Evolutionary conservation across 2,329 filamentous ascomycete genomes (phyloP).

Genomic region (Fusarium guadeloupense): DNA sequence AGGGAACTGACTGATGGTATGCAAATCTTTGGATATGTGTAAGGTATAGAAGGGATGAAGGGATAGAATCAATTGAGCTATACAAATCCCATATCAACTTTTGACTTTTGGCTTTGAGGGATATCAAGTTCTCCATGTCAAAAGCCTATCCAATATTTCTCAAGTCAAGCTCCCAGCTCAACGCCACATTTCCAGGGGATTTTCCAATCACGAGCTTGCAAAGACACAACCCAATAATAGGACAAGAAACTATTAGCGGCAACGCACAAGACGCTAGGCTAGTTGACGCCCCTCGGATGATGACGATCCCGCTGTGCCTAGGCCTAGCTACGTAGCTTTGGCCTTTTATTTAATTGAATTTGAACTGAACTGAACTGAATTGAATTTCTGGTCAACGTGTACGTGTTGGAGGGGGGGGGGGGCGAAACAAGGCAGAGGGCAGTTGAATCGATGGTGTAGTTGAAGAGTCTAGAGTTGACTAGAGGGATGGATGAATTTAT

Average conservation of each 20-base stretch:
- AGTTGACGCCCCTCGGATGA: constrained; percentile 26
- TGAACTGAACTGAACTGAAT: too few relatives aligned
- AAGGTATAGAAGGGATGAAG: neutral
- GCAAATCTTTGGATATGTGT: constrained; percentile 5
- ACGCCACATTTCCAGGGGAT: constrained; percentile 31
- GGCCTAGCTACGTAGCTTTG: too few relatives aligned
- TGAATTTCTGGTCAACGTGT: constrained; percentile 17
- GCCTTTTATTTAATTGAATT: too few relatives aligned
- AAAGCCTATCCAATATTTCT: constrained; percentile 13
- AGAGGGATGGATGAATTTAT: constrained; percentile 11
- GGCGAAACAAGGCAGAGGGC: constrained; percentile 9
- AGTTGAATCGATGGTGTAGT: constrained; percentile 22
- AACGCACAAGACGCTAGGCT: too few relatives aligned
- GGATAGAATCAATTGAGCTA: constrained; percentile 1
- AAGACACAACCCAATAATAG: constrained; percentile 10
- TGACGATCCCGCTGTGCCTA: constrained; percentile 18
- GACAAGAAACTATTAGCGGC: constrained; percentile 35
- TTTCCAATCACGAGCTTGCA: constrained; percentile 29
- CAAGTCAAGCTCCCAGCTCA: constrained; percentile 23
- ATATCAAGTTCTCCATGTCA: constrained; percentile 15
- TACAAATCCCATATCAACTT: neutral
- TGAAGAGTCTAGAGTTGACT: neutral
- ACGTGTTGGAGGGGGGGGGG: neutral
- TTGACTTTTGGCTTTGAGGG: neutral
- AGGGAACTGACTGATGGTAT: constrained; percentile 4